Percentiles rank a stretch among this genome's conserved stretches.
Evolutionary conservation across 2,329 filamentous ascomycete species (phyloP).

Genomic region (Talaromyces sp.): DNA sequence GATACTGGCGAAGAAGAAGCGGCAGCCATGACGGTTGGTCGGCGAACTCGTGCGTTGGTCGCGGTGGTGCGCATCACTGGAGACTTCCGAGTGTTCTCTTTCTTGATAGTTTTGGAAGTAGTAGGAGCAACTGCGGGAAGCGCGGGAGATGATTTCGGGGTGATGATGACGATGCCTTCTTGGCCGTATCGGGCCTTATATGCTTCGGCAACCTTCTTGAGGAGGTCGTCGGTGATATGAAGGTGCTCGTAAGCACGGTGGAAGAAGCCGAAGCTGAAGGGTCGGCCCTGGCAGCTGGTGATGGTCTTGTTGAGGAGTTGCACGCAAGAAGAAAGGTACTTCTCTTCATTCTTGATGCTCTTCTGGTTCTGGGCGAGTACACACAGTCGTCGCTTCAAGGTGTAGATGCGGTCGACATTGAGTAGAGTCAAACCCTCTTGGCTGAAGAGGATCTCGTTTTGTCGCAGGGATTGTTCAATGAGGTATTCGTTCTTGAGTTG

Average conservation of each 20-base stretch:
- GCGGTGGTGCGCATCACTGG: constrained; percentile 19
- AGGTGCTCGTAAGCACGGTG: constrained; percentile 43
- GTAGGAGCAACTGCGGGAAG: not conserved
- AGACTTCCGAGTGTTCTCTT: constrained; percentile 18
- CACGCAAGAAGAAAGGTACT: constrained; percentile 39
- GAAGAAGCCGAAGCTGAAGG: constrained; percentile 44
- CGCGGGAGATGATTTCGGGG: constrained; percentile 14
- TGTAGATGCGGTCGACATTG: constrained; percentile 45
- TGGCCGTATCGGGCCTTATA: constrained; percentile 35
- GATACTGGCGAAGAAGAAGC: constrained; percentile 7
- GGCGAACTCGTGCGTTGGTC: constrained; percentile 23
- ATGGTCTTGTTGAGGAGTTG: constrained; percentile 41
- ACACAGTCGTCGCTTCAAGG: constrained; percentile 42
- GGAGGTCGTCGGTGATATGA: constrained; percentile 35
- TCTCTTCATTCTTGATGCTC: constrained; percentile 22
- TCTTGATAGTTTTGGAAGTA: constrained; percentile 11
- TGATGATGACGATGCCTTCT: constrained; percentile 38
- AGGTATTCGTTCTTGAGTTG: constrained; percentile 40
- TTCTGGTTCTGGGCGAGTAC: constrained; percentile 27
- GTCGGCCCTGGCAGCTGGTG: constrained; percentile 38
- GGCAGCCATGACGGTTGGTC: constrained; percentile 23
- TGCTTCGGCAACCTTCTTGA: constrained; percentile 34
- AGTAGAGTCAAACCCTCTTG: constrained; percentile 44
- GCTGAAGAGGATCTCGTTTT: constrained; percentile 45
- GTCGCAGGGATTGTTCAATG: constrained; percentile 41